Conservation (phyloP, 2,329 filamentous ascomycete species). For the Fusarium annulatum region DNA sequence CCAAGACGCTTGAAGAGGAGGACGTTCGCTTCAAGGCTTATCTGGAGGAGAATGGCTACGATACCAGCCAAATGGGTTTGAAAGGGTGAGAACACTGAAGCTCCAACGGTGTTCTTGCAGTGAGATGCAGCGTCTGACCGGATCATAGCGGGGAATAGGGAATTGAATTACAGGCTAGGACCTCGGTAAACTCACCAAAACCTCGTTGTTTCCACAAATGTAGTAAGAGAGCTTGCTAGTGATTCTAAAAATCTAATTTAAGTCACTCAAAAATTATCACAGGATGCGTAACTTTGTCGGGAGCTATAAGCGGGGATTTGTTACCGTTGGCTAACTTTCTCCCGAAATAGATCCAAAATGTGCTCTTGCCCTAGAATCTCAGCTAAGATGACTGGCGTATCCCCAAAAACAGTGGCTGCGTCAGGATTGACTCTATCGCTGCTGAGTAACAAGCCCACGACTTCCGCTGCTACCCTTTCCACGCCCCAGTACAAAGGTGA, state of each 20-base stretch:
- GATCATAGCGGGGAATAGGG: not conserved
- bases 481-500: not conserved
- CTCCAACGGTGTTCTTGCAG: too few relatives aligned
- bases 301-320: too few relatives aligned
- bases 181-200: fast-evolving
- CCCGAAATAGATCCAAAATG: not conserved
- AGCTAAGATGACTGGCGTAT: not conserved
- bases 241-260: too few relatives aligned
- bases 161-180: not conserved
- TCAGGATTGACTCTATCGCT: not conserved
- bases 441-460: not conserved
- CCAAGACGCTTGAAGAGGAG: not conserved
- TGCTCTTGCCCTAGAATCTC: too few relatives aligned
- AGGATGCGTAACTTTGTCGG: too few relatives aligned
- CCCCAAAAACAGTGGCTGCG: not conserved
- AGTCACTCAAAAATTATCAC: too few relatives aligned
- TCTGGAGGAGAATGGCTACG: not conserved
- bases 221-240: too few relatives aligned
- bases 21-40: not conserved
- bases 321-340: not conserved
- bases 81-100: not conserved
- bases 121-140: not conserved
- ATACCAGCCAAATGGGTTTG: not conserved
- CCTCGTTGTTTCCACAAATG: fast-evolving
- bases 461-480: not conserved